A percentile compares a stretch with the other conserved stretches of the same genome.
These are phyloP conservation scores for Fusarium tuaranense DNA, from an alignment of 2,329 filamentous ascomycete species.

Conservation along the genomic window DNA sequence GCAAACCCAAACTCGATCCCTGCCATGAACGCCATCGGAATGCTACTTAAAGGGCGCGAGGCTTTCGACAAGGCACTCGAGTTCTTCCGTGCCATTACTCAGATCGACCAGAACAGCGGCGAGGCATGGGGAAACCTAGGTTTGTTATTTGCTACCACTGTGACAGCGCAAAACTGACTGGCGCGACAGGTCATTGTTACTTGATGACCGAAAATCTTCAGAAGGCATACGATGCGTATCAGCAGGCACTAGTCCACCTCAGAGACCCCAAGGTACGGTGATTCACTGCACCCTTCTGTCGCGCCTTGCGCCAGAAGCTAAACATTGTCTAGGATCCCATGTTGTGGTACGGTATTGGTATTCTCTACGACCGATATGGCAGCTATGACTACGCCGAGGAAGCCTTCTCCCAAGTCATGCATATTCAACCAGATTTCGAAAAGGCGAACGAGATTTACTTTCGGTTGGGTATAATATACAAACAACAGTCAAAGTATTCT, in stretches of 20 bases:
- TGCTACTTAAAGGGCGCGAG: slow-evolving; percentile 90
- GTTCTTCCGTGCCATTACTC: slow-evolving; percentile 90
- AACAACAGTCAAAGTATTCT: slow-evolving; percentile 93
- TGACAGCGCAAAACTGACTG: slow-evolving; percentile 29
- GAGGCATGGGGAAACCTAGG: slow-evolving; percentile 97
- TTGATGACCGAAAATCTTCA: slow-evolving; percentile 99
- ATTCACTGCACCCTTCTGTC: not conserved
- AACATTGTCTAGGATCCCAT: slow-evolving; percentile 79
- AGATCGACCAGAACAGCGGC: slow-evolving; percentile 88
- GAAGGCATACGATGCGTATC: slow-evolving; percentile 96
- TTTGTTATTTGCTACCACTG: slow-evolving; percentile 56
- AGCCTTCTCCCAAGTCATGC: slow-evolving; percentile 98
- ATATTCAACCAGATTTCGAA: slow-evolving; percentile 96
- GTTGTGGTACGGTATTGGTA: slow-evolving; percentile 98
- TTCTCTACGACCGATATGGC: slow-evolving; percentile 95
- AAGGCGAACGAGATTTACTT: slow-evolving; percentile 99
- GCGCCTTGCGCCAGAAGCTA: slow-evolving; percentile 8
- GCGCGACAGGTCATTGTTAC: slow-evolving; percentile 85
- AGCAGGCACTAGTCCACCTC: slow-evolving; percentile 93
- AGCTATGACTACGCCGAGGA: slow-evolving; percentile 97
- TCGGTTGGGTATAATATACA: slow-evolving; percentile 98
- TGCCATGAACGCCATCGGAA: slow-evolving; percentile 94
- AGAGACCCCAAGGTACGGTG: slow-evolving; percentile 87
- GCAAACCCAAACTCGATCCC: slow-evolving; percentile 90
- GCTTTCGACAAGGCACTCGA: slow-evolving; percentile 95